Evolutionary conservation across 1,284 basidiomycete genomes (phyloP).

Genomic region (Apiotrichum veenhuisii): DNA sequence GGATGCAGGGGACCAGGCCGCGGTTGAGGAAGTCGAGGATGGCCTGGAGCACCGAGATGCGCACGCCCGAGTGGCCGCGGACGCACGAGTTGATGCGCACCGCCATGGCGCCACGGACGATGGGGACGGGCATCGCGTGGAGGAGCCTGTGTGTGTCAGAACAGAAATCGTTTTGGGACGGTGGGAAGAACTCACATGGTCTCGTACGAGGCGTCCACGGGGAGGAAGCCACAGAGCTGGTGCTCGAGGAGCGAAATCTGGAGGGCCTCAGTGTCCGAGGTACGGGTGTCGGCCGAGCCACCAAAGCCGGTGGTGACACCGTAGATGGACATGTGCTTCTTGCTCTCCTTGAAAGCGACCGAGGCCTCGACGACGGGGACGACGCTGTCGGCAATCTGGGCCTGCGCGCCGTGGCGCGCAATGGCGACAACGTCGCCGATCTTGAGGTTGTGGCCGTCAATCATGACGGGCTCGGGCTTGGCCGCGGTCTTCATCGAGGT

Average conservation of each 20-base stretch:
- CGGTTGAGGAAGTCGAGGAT: constrained; percentile 19
- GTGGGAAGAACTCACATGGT: constrained; percentile 4
- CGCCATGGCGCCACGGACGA: constrained; percentile 21
- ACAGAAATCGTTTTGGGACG: too few relatives aligned
- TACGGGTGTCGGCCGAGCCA: constrained; percentile 21
- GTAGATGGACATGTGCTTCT: constrained; percentile 23
- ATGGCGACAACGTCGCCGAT: constrained; percentile 20
- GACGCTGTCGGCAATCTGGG: constrained; percentile 10
- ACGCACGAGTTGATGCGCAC: constrained; percentile 21
- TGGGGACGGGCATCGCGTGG: constrained; percentile 19
- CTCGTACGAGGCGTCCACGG: constrained; percentile 15
- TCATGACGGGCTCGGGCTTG: constrained; percentile 3
- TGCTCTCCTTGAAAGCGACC: constrained; percentile 21
- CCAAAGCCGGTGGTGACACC: constrained; percentile 22
- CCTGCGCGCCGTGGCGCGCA: constrained; percentile 16
- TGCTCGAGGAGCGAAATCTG: constrained; percentile 24
- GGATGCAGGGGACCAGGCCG: constrained; percentile 20
- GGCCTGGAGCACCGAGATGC: constrained; percentile 18
- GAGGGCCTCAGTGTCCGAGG: constrained; percentile 18
- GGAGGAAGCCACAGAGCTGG: constrained; percentile 24
- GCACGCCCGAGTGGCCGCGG: constrained; percentile 23
- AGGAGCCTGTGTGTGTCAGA: constrained; percentile 1
- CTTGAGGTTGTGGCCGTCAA: constrained; percentile 15
- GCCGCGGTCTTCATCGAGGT: constrained; percentile 1
- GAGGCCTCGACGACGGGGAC: constrained; percentile 12